Percentiles rank a stretch among this genome's conserved stretches.
phyloP scores from a whole-genome alignment of 2,329 filamentous ascomycete genomes.

The Diaporthe helianthi region DNA sequence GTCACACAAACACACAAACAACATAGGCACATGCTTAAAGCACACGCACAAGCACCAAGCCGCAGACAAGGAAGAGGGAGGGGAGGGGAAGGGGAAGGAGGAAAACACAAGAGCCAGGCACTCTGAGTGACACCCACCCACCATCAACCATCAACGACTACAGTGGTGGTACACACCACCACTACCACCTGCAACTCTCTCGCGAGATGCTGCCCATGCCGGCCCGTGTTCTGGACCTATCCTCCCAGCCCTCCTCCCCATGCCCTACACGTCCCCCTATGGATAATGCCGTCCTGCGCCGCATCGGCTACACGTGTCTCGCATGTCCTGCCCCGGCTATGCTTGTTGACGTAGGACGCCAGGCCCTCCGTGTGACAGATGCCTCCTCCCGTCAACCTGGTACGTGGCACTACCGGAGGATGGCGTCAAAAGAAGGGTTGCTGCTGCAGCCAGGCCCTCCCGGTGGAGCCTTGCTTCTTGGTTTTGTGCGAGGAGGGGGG shows the following conservation, averaged over 20 bases:
- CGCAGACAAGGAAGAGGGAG: background rate
- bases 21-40: no score
- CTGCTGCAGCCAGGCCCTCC: background rate
- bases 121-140: constrained; percentile 20
- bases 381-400: constrained; percentile 31
- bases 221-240: constrained; percentile 2
- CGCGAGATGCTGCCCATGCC: constrained; percentile 8
- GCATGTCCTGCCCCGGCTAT: constrained; percentile 29
- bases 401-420: constrained; percentile 31
- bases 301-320: constrained; percentile 29
- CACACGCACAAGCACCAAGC: background rate
- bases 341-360: constrained; percentile 24
- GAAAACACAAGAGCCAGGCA: background rate
- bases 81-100: background rate
- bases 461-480: background rate
- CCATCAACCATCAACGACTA: background rate
- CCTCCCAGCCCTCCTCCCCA: no score
- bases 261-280: background rate
- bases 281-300: background rate
- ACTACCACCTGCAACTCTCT: background rate
- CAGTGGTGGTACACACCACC: background rate
- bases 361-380: constrained; percentile 25
- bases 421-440: constrained; percentile 1
- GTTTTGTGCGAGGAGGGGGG: background rate
- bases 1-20: background rate